Evolutionary conservation across 83 land plant genomes (phyloP).

Genomic region (Larix sibirica): DNA sequence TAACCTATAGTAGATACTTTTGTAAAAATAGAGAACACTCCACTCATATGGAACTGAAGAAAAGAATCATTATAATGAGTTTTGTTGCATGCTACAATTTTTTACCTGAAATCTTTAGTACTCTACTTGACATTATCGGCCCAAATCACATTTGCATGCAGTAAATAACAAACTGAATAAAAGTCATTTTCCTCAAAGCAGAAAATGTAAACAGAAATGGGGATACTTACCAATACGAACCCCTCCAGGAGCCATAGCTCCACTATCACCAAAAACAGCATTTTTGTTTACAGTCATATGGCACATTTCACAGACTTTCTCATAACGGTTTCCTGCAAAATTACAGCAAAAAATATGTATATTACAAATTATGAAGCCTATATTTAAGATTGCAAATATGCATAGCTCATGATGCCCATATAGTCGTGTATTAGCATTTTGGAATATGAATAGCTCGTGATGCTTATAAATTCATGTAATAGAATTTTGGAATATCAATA

Average conservation of each 20-base stretch:
- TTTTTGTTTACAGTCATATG: slow-evolving; percentile 82
- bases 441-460: too few species aligned
- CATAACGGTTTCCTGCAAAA: slow-evolving; percentile 69
- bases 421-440: too few species aligned
- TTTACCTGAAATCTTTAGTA: background rate
- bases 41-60: background rate
- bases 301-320: slow-evolving; percentile 91
- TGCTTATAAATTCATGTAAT: too few species aligned
- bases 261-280: slow-evolving; percentile 86
- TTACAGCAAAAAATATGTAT: background rate
- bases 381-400: background rate
- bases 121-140: background rate
- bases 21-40: background rate
- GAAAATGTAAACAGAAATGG: background rate
- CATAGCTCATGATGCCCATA: too few species aligned
- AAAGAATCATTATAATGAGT: background rate
- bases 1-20: background rate
- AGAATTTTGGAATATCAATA: too few species aligned
- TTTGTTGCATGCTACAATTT: background rate
- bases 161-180: background rate
- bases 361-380: background rate
- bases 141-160: background rate
- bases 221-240: slow-evolving; percentile 77
- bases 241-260: slow-evolving; percentile 76
- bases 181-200: background rate